phyloP scores from a whole-genome alignment of 192 early-diverging fungal species.

The Funneliformis mosseae region DNA sequence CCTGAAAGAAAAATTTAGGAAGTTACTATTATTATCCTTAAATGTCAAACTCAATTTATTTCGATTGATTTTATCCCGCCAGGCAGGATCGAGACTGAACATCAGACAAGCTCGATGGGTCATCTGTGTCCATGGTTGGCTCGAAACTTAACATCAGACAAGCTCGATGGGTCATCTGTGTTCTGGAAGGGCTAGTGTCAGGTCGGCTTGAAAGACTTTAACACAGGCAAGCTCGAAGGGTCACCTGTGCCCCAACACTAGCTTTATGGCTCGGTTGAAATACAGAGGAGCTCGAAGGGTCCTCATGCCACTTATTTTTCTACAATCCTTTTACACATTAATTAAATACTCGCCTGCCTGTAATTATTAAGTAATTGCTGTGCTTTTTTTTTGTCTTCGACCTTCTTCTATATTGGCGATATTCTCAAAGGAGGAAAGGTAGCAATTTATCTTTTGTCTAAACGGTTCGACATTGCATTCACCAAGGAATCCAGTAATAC shows the following conservation, averaged over 20 bases:
- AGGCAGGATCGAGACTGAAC: constrained; percentile 3
- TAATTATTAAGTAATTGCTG: constrained; percentile 16
- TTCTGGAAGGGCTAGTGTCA: constrained; percentile 30
- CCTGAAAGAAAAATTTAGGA: neutral
- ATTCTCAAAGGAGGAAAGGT: constrained; percentile 20
- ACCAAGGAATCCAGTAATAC: constrained; percentile 5
- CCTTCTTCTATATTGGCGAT: constrained; percentile 31
- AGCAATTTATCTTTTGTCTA: constrained; percentile 26
- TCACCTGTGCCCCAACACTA: constrained; percentile 29
- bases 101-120: no score
- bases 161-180: constrained; percentile 30
- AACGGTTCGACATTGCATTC: constrained; percentile 27
- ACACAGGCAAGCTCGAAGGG: constrained; percentile 28
- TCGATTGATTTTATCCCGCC: constrained; percentile 1
- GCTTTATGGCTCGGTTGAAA: constrained; percentile 12
- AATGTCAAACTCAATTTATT: constrained; percentile 16
- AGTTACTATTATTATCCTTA: constrained; percentile 4
- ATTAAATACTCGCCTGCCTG: constrained; percentile 3
- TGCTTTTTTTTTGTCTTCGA: constrained; percentile 26
- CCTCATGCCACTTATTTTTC: neutral
- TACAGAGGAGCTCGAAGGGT: neutral
- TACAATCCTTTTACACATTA: constrained; percentile 12
- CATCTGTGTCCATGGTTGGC: no score
- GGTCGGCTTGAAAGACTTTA: constrained; percentile 20
- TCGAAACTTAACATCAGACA: constrained; percentile 19